Percentiles rank a stretch among this genome's conserved stretches.
phyloP scores from a whole-genome alignment of 495 filamentous ascomycete genomes.

The Corynascus novoguineensis region DNA sequence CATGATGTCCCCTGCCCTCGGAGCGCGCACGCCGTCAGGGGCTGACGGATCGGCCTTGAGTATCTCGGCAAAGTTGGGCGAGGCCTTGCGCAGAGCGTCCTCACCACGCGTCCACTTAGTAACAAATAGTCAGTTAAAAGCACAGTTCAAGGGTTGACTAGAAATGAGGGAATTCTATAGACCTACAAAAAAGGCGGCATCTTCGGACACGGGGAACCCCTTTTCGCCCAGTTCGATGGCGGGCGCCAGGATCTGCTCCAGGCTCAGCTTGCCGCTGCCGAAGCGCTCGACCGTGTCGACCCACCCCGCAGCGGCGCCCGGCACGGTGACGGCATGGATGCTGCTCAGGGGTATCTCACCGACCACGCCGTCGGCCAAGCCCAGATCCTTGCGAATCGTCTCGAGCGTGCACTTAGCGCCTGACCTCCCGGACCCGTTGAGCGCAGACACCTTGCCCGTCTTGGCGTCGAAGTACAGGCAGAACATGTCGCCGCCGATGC shows the following conservation, averaged over 20 bases:
- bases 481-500: conserved; percentile 99
- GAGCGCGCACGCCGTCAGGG: conserved; percentile 59
- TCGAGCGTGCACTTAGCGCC: conserved; percentile 64
- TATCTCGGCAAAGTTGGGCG: conserved; percentile 80
- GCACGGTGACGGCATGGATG: conserved; percentile 77
- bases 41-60: conserved; percentile 66
- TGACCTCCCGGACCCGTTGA: conserved; percentile 89
- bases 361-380: conserved; percentile 52
- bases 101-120: conserved; percentile 64
- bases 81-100: conserved; percentile 55
- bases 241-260: conserved; percentile 75
- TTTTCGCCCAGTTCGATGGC: conserved; percentile 84
- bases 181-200: conserved; percentile 67
- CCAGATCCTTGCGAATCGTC: conserved; percentile 61
- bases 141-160: not conserved
- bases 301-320: conserved; percentile 92
- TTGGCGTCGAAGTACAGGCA: conserved; percentile 87
- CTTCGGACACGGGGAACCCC: conserved; percentile 82
- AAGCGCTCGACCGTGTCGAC: conserved; percentile 86
- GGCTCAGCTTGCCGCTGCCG: conserved; percentile 74
- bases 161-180: not conserved
- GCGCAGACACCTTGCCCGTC: conserved; percentile 69
- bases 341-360: conserved; percentile 69
- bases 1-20: conserved; percentile 80
- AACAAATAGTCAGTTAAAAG: not conserved